Percentiles rank a stretch among this genome's conserved stretches.
phyloP scores from a whole-genome alignment of 345 rosid species.

The Melaleuca alternifolia region DNA sequence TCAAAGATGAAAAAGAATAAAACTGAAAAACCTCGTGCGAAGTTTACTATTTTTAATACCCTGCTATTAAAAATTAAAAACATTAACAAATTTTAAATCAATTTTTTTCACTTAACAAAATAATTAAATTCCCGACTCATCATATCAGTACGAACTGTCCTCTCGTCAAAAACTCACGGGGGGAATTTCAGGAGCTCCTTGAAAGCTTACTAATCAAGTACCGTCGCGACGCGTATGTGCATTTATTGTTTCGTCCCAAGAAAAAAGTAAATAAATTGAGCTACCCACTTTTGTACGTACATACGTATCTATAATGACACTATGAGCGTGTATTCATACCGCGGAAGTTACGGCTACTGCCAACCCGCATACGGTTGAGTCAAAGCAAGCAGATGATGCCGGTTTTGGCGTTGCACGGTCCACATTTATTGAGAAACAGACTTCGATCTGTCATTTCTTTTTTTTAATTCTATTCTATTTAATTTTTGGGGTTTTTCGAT shows the following conservation, averaged over 20 bases:
- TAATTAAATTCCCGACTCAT: not conserved
- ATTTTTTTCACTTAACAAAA: no score
- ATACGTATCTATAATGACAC: no score
- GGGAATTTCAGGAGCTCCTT: not conserved
- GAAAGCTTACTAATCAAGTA: not conserved
- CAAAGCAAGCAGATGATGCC: not conserved
- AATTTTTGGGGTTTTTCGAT: not conserved
- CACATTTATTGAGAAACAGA: not conserved
- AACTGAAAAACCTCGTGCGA: not conserved
- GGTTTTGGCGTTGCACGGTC: not conserved
- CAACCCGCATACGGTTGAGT: not conserved
- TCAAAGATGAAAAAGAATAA: not conserved
- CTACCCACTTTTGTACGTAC: no score
- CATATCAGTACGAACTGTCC: accelerated
- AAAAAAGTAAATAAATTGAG: not conserved
- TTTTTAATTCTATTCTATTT: not conserved
- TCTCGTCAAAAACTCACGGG: not conserved
- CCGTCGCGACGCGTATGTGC: accelerated
- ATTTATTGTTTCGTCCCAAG: not conserved
- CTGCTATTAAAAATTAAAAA: not conserved
- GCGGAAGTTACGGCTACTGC: not conserved
- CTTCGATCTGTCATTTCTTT: not conserved
- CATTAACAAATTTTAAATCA: not conserved
- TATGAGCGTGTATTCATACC: not conserved
- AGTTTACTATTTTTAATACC: not conserved